phyloP scores from a whole-genome alignment of 768 basidiomycete species.

The Hypsizygus marmoreus region DNA sequence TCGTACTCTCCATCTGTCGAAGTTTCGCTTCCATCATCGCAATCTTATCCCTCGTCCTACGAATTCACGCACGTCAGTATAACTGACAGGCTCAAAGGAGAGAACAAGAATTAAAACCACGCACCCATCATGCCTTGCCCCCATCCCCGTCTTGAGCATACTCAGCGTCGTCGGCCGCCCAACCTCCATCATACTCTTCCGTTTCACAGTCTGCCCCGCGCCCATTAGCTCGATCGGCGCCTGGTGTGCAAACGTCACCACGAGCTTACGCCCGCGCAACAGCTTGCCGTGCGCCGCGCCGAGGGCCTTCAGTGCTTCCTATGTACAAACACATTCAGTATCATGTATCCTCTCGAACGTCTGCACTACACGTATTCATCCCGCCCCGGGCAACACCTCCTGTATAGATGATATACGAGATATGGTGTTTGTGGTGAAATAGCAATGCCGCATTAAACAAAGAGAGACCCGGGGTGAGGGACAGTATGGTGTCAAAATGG shows the following conservation, averaged over 20 bases:
- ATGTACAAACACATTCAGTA: conserved; percentile 22
- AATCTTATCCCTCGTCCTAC: conserved; percentile 87
- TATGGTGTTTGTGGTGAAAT: conserved; percentile 4
- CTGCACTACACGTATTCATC: no score
- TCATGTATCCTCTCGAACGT: conserved; percentile 4
- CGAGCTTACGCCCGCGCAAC: conserved; percentile 82
- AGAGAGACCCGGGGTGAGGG: conserved; percentile 54
- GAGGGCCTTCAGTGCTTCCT: conserved; percentile 88
- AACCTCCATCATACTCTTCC: conserved; percentile 54
- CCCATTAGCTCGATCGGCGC: conserved; percentile 53
- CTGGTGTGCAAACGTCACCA: conserved; percentile 92
- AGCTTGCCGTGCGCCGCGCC: conserved; percentile 73
- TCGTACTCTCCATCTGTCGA: conserved; percentile 64
- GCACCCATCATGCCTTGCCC: conserved; percentile 54
- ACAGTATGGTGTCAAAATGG: conserved; percentile 13
- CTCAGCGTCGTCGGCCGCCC: conserved; percentile 84
- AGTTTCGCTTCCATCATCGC: conserved; percentile 96
- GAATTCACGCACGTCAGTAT: conserved; percentile 15
- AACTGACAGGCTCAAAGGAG: not conserved
- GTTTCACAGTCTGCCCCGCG: conserved; percentile 25
- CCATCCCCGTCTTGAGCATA: conserved; percentile 73
- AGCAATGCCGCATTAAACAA: conserved; percentile 14
- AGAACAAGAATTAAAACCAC: conserved; percentile 15
- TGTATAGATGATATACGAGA: not conserved
- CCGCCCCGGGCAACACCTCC: conserved; percentile 21